Evolutionary conservation across 257 asterid genomes (phyloP).

Genomic region (Solanum chmielewskii): DNA sequence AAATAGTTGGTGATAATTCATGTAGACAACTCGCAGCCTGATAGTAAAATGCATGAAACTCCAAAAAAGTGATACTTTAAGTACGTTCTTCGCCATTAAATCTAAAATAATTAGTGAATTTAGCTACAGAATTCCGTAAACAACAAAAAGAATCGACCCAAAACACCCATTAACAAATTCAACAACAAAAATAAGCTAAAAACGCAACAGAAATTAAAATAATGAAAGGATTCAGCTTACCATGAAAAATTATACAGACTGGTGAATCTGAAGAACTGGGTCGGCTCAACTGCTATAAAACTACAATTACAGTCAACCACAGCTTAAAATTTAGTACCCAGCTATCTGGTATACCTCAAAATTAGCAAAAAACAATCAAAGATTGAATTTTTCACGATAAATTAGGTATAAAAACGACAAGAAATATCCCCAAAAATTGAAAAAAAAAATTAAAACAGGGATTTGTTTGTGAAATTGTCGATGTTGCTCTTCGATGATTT

Average conservation of each 20-base stretch:
- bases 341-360: not conserved
- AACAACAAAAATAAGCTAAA: not conserved
- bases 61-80: not conserved
- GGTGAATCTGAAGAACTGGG: not conserved
- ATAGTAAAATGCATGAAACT: not conserved
- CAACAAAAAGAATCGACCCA: not conserved
- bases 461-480: slow-evolving; percentile 33
- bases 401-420: not conserved
- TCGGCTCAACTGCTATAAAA: not conserved
- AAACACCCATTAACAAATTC: not conserved
- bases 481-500: slow-evolving; percentile 31
- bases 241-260: not conserved
- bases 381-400: not conserved
- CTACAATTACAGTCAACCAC: not conserved
- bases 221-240: not conserved
- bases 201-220: not conserved
- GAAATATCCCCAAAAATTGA: not conserved
- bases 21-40: not conserved
- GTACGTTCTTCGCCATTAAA: not conserved
- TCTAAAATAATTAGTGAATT: not conserved
- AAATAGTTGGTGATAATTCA: not conserved
- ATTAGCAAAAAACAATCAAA: not conserved
- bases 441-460: slow-evolving; percentile 19
- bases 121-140: not conserved
- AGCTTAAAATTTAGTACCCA: not conserved